Conservation (phyloP, 306 rosid species). For the Ochetophila trinervis region DNA sequence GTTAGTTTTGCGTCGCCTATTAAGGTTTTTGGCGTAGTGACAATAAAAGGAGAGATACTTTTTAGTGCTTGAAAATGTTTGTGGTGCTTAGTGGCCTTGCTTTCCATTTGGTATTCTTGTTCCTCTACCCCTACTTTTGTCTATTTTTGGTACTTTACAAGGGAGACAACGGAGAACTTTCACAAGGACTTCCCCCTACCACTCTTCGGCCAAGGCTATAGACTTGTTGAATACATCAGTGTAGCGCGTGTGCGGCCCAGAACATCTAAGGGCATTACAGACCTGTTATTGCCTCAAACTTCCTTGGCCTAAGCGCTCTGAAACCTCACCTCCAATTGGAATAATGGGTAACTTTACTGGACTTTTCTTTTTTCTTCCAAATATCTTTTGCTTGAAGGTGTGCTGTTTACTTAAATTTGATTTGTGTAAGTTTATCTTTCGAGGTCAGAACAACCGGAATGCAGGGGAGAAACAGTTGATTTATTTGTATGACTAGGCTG, state of each 20-base stretch:
- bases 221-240: too few species aligned
- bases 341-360: conserved; percentile 3
- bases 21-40: too few species aligned
- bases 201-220: conserved; percentile 25
- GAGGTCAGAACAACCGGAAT: conserved; percentile 29
- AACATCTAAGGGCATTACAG: too few species aligned
- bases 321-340: not conserved
- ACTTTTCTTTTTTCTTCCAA: not conserved
- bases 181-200: conserved; percentile 14
- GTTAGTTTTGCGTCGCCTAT: too few species aligned
- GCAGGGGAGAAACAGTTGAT: conserved; percentile 36
- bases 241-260: too few species aligned
- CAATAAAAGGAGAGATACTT: not conserved
- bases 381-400: not conserved
- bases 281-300: too few species aligned
- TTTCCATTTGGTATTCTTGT: not conserved
- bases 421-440: conserved; percentile 1
- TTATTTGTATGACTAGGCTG: conserved; percentile 34
- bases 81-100: not conserved
- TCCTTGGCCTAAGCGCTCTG: too few species aligned
- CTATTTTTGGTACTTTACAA: not conserved
- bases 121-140: not conserved
- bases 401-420: conserved; percentile 1
- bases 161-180: conserved; percentile 13
- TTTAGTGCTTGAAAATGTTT: not conserved